Percentiles rank a stretch among this genome's conserved stretches.
phyloP scores from a whole-genome alignment of 2,329 filamentous ascomycete genomes.

The Diaporthe sp. region DNA sequence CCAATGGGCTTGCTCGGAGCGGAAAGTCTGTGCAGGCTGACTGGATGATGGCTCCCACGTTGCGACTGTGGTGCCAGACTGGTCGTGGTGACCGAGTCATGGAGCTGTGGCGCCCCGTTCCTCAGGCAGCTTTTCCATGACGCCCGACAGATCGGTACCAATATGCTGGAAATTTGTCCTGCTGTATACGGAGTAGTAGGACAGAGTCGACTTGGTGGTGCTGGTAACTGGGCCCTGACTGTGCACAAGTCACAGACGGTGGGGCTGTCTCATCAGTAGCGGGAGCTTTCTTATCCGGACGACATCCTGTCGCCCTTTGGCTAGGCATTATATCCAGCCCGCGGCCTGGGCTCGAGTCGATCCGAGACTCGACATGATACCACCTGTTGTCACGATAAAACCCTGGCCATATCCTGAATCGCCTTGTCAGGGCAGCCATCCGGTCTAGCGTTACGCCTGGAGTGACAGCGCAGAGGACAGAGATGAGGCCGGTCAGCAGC shows the following conservation, averaged over 20 bases:
- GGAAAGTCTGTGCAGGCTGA: background rate
- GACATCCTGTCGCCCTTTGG: slow-evolving; percentile 3
- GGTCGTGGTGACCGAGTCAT: slow-evolving; percentile 13
- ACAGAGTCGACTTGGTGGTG: background rate
- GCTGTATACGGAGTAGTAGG: background rate
- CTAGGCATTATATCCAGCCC: slow-evolving; percentile 5
- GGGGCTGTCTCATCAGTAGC: slow-evolving; percentile 27
- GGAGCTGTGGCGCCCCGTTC: background rate
- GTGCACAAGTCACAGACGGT: slow-evolving; percentile 17
- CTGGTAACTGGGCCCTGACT: background rate
- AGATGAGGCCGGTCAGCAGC: background rate
- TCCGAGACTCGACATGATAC: slow-evolving; percentile 28
- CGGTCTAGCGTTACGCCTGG: background rate
- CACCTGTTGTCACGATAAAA: slow-evolving; percentile 4
- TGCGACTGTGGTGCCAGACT: background rate
- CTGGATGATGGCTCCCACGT: background rate
- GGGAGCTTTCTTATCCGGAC: slow-evolving; percentile 27
- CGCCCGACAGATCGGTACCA: slow-evolving; percentile 24
- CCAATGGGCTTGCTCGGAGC: slow-evolving; percentile 12
- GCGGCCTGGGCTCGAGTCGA: slow-evolving; percentile 20
- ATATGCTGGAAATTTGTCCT: slow-evolving; percentile 1
- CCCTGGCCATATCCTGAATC: slow-evolving; percentile 3
- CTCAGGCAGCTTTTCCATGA: background rate
- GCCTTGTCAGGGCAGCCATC: slow-evolving; percentile 15
- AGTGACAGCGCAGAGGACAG: background rate